phyloP scores from a whole-genome alignment of 1,284 basidiomycete species.

The Vanrija humicola region DNA sequence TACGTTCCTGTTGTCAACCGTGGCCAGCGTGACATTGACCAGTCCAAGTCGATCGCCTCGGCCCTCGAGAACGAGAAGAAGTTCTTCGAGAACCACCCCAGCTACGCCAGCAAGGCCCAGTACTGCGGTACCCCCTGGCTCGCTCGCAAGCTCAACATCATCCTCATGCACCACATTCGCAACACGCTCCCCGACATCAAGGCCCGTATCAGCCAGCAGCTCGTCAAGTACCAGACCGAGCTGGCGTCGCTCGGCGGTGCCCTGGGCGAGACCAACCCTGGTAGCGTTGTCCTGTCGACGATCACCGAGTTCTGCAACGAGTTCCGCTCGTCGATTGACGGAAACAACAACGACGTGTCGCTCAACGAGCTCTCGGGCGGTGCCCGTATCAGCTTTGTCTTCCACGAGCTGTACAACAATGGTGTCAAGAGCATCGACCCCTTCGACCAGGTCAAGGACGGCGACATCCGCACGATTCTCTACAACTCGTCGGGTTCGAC shows the following conservation, averaged over 20 bases:
- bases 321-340: constrained; percentile 94
- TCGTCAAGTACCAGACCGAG: constrained; percentile 82
- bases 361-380: constrained; percentile 94
- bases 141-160: constrained; percentile 94
- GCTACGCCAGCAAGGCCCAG: constrained; percentile 87
- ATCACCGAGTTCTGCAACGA: constrained; percentile 97
- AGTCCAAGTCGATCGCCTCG: constrained; percentile 71
- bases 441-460: constrained; percentile 97
- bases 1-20: constrained; percentile 98
- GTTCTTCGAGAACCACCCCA: constrained; percentile 89
- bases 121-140: constrained; percentile 98
- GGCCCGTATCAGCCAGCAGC: constrained; percentile 78
- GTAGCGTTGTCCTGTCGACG: constrained; percentile 83
- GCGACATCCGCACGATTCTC: constrained; percentile 89
- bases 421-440: constrained; percentile 94
- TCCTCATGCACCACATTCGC: constrained; percentile 97
- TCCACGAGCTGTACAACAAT: constrained; percentile 96
- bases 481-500: constrained; percentile 98
- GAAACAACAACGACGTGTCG: constrained; percentile 90
- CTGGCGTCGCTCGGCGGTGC: constrained; percentile 80
- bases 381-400: constrained; percentile 96
- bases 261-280: constrained; percentile 76
- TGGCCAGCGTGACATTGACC: constrained; percentile 94
- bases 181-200: constrained; percentile 97
- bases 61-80: constrained; percentile 85